A percentile compares a stretch with the other conserved stretches of the same genome.
phyloP scores from a whole-genome alignment of 1,284 basidiomycete genomes.

The Sphagnurus paluster region DNA sequence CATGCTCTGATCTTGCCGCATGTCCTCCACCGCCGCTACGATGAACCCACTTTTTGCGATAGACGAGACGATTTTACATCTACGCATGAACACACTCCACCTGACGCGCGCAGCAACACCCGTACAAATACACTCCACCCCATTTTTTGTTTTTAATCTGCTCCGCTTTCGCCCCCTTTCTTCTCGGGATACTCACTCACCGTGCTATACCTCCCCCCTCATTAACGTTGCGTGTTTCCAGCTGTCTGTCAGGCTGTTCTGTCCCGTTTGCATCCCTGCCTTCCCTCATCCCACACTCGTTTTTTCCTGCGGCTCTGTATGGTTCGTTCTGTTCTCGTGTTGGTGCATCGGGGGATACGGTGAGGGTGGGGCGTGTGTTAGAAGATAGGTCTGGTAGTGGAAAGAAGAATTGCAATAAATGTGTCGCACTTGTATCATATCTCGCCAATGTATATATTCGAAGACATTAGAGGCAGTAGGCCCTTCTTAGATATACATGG shows the following conservation, averaged over 20 bases:
- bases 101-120: constrained; percentile 18
- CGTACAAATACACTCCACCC: constrained; percentile 20
- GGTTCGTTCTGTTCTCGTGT: constrained; percentile 8
- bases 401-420: constrained; percentile 23
- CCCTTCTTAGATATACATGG: neutral
- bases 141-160: constrained; percentile 18
- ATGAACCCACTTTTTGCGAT: constrained; percentile 24
- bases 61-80: constrained; percentile 24
- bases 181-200: constrained; percentile 18
- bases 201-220: constrained; percentile 14
- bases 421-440: constrained; percentile 21
- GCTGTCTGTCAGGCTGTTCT: constrained; percentile 17
- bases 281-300: constrained; percentile 11
- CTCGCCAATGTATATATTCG: neutral
- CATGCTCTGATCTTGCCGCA: constrained; percentile 15
- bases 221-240: constrained; percentile 18
- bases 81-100: constrained; percentile 23
- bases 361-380: constrained; percentile 16
- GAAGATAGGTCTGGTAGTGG: constrained; percentile 18
- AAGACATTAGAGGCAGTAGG: neutral
- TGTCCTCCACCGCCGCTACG: constrained; percentile 14
- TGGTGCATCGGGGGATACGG: constrained; percentile 12
- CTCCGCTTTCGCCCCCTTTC: constrained; percentile 15
- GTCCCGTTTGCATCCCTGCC: constrained; percentile 10
- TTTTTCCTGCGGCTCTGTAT: constrained; percentile 16